Evolutionary conservation across 176 grass and related monocot species (phyloP).

Genomic region (Aechmea fasciata): DNA sequence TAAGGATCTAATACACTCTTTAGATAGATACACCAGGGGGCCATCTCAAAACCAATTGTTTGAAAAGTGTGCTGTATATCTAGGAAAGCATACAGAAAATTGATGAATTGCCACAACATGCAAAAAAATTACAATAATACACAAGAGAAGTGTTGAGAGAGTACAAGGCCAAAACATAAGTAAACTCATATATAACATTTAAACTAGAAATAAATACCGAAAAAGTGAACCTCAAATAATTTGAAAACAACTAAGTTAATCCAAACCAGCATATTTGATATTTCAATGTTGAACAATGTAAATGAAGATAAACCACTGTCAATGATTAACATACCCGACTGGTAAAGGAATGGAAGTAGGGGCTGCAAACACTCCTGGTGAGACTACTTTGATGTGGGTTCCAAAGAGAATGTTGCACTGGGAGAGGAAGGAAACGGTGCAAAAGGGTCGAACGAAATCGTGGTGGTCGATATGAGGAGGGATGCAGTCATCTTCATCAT

Average conservation of each 20-base stretch:
- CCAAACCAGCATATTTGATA: background rate
- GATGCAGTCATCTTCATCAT: slow-evolving; percentile 56
- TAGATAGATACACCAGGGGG: no score
- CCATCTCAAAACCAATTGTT: no score
- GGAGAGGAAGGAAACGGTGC: slow-evolving; percentile 53
- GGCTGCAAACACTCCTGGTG: slow-evolving; percentile 35
- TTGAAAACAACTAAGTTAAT: background rate
- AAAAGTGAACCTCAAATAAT: no score
- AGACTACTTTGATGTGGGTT: slow-evolving; percentile 6
- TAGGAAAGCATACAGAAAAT: no score
- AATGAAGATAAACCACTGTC: background rate
- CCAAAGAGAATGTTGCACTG: slow-evolving; percentile 49
- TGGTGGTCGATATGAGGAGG: slow-evolving; percentile 59
- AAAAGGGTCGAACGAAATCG: slow-evolving; percentile 47
- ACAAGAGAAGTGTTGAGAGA: no score
- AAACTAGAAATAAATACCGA: no score
- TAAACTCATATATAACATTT: no score
- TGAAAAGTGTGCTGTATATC: no score
- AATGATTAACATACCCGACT: slow-evolving; percentile 10
- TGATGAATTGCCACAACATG: no score
- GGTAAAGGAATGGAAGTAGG: slow-evolving; percentile 24
- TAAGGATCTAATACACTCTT: no score
- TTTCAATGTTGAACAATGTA: background rate
- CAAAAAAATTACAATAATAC: no score
- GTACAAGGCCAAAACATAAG: no score